Conservation (phyloP, 805 yeast species). For the Saccharomycopsis babjevae region DNA sequence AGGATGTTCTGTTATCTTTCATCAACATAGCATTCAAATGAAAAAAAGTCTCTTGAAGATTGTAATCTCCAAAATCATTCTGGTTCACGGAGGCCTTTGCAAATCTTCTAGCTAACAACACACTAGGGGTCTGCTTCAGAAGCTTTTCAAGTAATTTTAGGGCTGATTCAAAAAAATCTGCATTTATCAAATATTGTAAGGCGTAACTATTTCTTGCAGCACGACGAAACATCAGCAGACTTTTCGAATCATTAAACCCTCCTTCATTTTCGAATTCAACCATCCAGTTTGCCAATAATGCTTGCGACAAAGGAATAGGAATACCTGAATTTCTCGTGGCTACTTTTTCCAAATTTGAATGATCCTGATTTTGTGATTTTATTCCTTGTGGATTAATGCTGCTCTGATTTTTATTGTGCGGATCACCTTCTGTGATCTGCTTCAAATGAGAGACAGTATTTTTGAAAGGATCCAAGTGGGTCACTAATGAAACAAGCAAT, state of each 20-base stretch:
- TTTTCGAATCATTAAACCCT: constrained; percentile 4
- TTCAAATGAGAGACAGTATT: constrained; percentile 12
- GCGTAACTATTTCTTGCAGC: constrained; percentile 12
- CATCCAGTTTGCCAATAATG: constrained; percentile 16
- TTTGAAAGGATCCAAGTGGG: constrained; percentile 10
- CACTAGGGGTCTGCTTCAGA: neutral
- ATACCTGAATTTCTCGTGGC: constrained; percentile 9
- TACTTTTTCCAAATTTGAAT: constrained; percentile 4
- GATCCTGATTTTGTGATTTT: neutral
- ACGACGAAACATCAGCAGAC: constrained; percentile 8
- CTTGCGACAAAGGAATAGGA: constrained; percentile 18
- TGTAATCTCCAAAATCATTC: neutral
- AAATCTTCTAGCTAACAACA: neutral
- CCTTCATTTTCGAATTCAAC: constrained; percentile 8
- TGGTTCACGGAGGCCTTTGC: neutral
- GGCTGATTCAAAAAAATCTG: constrained; percentile 9
- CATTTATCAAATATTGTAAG: neutral
- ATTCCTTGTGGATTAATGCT: neutral
- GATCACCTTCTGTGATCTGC: constrained; percentile 11
- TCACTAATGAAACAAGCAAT: constrained; percentile 9
- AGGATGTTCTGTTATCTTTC: constrained; percentile 17
- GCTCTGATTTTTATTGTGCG: neutral
- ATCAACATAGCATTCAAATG: constrained; percentile 5
- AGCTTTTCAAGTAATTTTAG: neutral
- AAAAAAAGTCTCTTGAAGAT: constrained; percentile 10